phyloP scores from a whole-genome alignment of 192 early-diverging fungal species.

The Mortierella claussenii region DNA sequence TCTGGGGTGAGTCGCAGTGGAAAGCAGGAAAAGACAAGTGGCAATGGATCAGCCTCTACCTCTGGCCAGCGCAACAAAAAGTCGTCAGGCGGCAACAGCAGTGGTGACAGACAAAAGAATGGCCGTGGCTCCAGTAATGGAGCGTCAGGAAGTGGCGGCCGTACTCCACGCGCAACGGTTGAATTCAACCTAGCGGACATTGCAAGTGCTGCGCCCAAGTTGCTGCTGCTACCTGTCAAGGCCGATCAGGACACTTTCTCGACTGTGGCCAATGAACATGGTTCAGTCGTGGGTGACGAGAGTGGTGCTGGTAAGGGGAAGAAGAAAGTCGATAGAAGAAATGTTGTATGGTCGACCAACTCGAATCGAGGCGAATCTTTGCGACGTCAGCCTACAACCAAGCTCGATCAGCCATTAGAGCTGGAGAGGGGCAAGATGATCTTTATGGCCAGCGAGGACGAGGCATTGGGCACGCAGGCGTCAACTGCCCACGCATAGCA shows the following conservation, averaged over 20 bases:
- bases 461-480: not conserved
- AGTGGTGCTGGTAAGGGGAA: not conserved
- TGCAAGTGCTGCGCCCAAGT: conserved; percentile 35
- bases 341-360: conserved; percentile 46
- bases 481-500: not conserved
- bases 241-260: not conserved
- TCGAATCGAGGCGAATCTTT: conserved; percentile 45
- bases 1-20: conserved; percentile 2
- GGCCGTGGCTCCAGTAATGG: conserved; percentile 12
- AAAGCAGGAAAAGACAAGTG: conserved; percentile 26
- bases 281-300: not conserved
- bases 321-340: conserved; percentile 23
- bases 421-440: conserved; percentile 22
- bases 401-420: not conserved
- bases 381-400: conserved; percentile 6
- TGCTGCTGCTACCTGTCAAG: conserved; percentile 8
- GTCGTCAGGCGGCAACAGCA: conserved; percentile 10
- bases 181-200: conserved; percentile 47
- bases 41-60: conserved; percentile 1
- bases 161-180: conserved; percentile 26
- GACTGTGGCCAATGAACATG: not conserved
- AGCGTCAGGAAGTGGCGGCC: conserved; percentile 14
- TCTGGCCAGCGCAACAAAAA: conserved; percentile 26
- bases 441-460: conserved; percentile 4
- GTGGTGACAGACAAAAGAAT: conserved; percentile 12